These are phyloP conservation scores for Colletotrichum liriopes DNA, from an alignment of 2,329 filamentous ascomycete species.

Conservation along the genomic window DNA sequence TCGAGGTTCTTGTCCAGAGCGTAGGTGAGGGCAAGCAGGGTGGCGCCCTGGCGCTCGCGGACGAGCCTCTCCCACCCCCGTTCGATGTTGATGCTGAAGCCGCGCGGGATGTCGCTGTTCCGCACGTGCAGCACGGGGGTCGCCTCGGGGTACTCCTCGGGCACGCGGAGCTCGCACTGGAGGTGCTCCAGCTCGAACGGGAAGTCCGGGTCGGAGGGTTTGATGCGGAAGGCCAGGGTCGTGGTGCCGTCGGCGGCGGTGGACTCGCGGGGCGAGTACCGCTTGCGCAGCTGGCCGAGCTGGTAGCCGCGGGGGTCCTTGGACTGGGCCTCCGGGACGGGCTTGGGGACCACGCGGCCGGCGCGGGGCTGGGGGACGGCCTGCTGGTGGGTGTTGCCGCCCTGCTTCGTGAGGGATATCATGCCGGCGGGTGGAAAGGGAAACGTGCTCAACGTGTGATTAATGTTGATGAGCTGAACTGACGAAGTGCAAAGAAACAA, in stretches of 20 bases:
- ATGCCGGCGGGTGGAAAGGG: conserved; percentile 48
- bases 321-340: conserved; percentile 74
- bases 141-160: conserved; percentile 72
- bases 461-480: conserved; percentile 43
- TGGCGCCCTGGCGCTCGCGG: conserved; percentile 67
- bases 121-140: conserved; percentile 73
- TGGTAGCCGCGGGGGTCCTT: conserved; percentile 83
- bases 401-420: conserved; percentile 56
- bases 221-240: conserved; percentile 75
- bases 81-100: conserved; percentile 84
- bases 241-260: conserved; percentile 64
- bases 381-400: conserved; percentile 57
- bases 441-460: conserved; percentile 30
- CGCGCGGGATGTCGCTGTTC: conserved; percentile 79
- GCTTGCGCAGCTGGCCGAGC: conserved; percentile 78
- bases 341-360: conserved; percentile 73
- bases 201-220: conserved; percentile 87
- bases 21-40: conserved; percentile 77
- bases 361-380: conserved; percentile 61
- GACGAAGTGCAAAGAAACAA: conserved; percentile 30
- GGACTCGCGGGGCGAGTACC: conserved; percentile 70
- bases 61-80: conserved; percentile 79
- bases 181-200: conserved; percentile 82
- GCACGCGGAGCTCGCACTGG: conserved; percentile 78
- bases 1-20: conserved; percentile 82